Evolutionary conservation across 805 yeast species (phyloP), one percentile per base, ranked within the genome.

Genomic region (Schwanniomyces occidentalis): DNA sequence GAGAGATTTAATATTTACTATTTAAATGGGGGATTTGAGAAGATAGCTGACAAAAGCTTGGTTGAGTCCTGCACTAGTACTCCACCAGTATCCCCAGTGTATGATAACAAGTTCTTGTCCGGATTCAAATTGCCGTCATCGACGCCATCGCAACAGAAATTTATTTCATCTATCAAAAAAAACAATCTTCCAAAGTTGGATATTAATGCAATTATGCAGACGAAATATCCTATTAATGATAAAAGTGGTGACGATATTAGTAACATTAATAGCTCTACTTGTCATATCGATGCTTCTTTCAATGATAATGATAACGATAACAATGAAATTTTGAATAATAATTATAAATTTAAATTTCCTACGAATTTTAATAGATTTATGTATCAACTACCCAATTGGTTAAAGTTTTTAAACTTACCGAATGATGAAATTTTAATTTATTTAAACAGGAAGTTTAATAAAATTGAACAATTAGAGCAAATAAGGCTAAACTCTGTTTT

Each of bases 41-140:
- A 16, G 7, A 24, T 27, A 9, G 36, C 32, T 9, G 28, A 27
- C 8, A 26, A 9, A 16, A 12, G 24, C 18, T 27, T 39, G 12
- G 26, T 44, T 16, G 50, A 39, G 21, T 24, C 26, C 19, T 25
- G 33, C 7, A 32, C 37, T n/a, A 27, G 26, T 8, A 24, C 37
- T 4, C 35, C 42, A 3, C 32, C 42, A 14, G 34, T 13, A 16
- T 8, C 34, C 17, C 34, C 24, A 14, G 25, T 13, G 12, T 35
- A 15, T 10, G 31, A 24, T 12, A 21, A 27, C n/a, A 19, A 24
- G 8, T 23, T 22, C 24, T 48, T 70, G 16, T 58, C 71, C 1
- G 73, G 74, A 1, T 69, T 70, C 45, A 56, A 65, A 8, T 48
- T 70, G 17, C 76, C 76, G 4, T 54, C 69, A 4, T 59, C 65